A percentile compares a stretch with the other conserved stretches of the same genome.
phyloP scores from a whole-genome alignment of 495 filamentous ascomycete genomes.

The Rostrohypoxylon terebratum region DNA sequence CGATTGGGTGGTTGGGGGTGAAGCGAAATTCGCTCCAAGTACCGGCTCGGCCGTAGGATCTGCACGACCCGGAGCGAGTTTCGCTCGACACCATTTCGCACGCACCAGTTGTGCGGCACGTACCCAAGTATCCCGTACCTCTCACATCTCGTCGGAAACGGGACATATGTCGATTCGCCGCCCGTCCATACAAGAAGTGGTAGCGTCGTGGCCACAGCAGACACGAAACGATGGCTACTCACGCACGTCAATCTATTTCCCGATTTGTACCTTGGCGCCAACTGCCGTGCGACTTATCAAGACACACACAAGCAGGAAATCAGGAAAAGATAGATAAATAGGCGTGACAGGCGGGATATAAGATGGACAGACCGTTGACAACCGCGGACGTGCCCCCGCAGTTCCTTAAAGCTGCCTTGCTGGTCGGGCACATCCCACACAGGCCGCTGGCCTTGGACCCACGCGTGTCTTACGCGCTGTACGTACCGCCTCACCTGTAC shows the following conservation, averaged over 20 bases:
- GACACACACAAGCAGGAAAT: neutral
- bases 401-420: conserved; percentile 39
- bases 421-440: conserved; percentile 40
- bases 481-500: conserved; percentile 42
- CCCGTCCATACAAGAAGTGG: conserved; percentile 28
- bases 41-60: conserved; percentile 38
- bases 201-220: neutral
- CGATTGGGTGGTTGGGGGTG: conserved; percentile 24
- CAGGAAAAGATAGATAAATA: neutral
- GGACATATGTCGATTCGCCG: conserved; percentile 28
- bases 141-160: conserved; percentile 12
- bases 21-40: conserved; percentile 40
- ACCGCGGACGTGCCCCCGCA: conserved; percentile 36
- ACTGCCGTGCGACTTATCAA: conserved; percentile 21
- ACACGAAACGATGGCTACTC: conserved; percentile 19
- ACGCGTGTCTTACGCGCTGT: conserved; percentile 45
- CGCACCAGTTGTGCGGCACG: neutral
- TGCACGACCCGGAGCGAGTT: conserved; percentile 34
- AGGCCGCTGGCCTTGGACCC: conserved; percentile 39
- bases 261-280: conserved; percentile 33
- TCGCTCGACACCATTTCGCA: conserved; percentile 23
- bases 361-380: conserved; percentile 31
- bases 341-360: conserved; percentile 18
- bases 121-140: neutral
- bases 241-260: conserved; percentile 35